Evolutionary conservation across 129 eudicot species (phyloP).

Genomic region (Solidago caesia): DNA sequence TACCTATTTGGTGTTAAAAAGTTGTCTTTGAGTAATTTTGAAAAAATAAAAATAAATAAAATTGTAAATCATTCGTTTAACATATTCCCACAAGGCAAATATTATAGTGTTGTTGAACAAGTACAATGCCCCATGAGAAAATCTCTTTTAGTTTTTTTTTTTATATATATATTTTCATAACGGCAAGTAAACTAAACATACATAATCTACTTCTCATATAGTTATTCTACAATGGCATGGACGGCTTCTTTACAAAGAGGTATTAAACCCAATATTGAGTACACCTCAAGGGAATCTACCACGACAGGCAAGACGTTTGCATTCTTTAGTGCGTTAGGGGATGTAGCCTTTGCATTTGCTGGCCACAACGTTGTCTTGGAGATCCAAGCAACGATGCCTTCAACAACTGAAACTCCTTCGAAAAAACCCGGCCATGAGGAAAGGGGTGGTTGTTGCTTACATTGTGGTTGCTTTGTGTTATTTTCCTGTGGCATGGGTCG

Average conservation of each 20-base stretch:
- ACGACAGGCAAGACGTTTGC: conserved; percentile 27
- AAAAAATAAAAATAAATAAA: too few relatives aligned
- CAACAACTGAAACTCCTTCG: conserved; percentile 49
- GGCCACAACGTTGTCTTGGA: conserved; percentile 63
- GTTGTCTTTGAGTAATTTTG: too few relatives aligned
- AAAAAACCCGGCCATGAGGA: conserved; percentile 68
- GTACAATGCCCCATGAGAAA: too few relatives aligned
- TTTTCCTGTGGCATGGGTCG: conserved; percentile 49
- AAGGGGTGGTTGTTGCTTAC: conserved; percentile 45
- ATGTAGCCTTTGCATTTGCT: conserved; percentile 51
- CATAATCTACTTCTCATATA: not conserved
- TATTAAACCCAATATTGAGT: conserved; percentile 32
- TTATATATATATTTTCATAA: not conserved
- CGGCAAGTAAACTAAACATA: not conserved
- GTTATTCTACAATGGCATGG: conserved; percentile 59
- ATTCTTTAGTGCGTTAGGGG: conserved; percentile 43
- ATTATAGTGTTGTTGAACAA: too few relatives aligned
- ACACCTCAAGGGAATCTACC: conserved; percentile 38
- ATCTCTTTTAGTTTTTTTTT: too few relatives aligned
- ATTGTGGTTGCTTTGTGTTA: conserved; percentile 54
- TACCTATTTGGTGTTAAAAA: too few relatives aligned
- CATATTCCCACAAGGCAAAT: too few relatives aligned
- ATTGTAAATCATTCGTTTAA: too few relatives aligned
- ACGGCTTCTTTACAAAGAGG: conserved; percentile 38
- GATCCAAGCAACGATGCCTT: conserved; percentile 62